Conservation (phyloP, 345 rosid genomes). For the Aegle marmelos region DNA sequence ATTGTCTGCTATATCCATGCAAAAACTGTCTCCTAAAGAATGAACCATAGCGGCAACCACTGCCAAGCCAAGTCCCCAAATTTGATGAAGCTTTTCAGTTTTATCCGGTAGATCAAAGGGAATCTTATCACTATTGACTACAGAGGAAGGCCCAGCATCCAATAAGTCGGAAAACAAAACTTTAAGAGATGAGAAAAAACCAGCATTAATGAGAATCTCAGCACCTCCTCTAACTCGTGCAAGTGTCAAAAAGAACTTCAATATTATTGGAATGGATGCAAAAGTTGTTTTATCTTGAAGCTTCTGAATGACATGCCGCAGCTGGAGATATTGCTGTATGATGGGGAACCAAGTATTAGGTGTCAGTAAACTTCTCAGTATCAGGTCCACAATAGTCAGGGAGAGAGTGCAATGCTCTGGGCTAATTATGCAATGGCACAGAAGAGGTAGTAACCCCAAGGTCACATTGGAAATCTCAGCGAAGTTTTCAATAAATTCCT, state of each 20-base stretch:
- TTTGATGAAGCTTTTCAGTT: constrained; percentile 50
- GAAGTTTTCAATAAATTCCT: constrained; percentile 43
- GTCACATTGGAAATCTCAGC: constrained; percentile 65
- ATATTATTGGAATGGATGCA: constrained; percentile 43
- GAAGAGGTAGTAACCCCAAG: constrained; percentile 63
- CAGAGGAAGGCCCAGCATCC: constrained; percentile 37
- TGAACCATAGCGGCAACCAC: constrained; percentile 74
- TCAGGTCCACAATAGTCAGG: constrained; percentile 57
- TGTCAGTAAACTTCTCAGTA: constrained; percentile 57
- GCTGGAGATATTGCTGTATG: constrained; percentile 60
- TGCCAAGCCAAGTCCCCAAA: constrained; percentile 87
- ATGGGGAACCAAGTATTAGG: constrained; percentile 87
- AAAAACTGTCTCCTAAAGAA: constrained; percentile 60
- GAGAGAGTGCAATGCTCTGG: constrained; percentile 57
- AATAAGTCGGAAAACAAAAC: constrained; percentile 53
- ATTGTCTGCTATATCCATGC: constrained; percentile 45
- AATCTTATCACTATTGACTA: constrained; percentile 34
- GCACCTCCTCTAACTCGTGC: constrained; percentile 80
- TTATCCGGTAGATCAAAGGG: constrained; percentile 31
- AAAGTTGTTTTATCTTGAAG: constrained; percentile 62
- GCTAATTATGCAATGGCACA: constrained; percentile 60
- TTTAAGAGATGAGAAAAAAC: constrained; percentile 63
- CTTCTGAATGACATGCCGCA: constrained; percentile 52
- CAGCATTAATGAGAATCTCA: constrained; percentile 74
- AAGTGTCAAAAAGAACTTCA: constrained; percentile 75